Base-by-base conservation (phyloP, 2,329 filamentous ascomycete genomes). In the Coniochaeta sp. region DNA sequence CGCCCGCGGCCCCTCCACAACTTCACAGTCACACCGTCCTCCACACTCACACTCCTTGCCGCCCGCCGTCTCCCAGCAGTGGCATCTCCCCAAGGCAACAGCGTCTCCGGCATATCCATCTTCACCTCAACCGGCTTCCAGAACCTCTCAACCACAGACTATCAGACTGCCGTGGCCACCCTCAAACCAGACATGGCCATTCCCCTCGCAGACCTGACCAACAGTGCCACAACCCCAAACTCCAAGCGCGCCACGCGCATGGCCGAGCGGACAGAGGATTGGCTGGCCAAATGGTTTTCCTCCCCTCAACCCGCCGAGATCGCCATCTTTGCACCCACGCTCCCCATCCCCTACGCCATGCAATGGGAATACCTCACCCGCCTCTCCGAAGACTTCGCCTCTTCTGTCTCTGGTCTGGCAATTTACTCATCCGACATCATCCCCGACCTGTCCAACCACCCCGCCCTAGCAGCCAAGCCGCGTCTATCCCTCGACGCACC, bases 81-180 rank as follows among this genome's bases (percentile, higher is more conserved):
- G 22, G 74, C 81, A 9, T 85, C 88, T 7, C 89, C 90, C 0
- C 78, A 86, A 64, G 84, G 84, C 22, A 92, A 95, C 71, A 87
- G 86, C 9, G 83, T 88, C 63, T 83, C 83, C 43, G 82, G 86
- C 55, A 80, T 98, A 47, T 86, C 89, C 19, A 82, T 98, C 56
- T 87, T 90, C 70, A 96, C 95, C 1, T 93, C 92, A 0, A 90
- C 91, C 1, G 95, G 95, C 33, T 96, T 96, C 74, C 83, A 85
- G 63, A 80, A 83, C 60, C 77, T 98, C 36, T 82, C 83, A 34
- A 84, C 86, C 0, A 79, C 84, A 7, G 84, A 89, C 59, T 98
- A 95, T 74, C 78, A 82, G 36, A 77, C 84, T 6, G 86, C 86
- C 19, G 79, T 89, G 34, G 74, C 81, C 61, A 80, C 77, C n/a